phyloP scores from a whole-genome alignment of 1,284 basidiomycete genomes.

The Trametes hirsuta region DNA sequence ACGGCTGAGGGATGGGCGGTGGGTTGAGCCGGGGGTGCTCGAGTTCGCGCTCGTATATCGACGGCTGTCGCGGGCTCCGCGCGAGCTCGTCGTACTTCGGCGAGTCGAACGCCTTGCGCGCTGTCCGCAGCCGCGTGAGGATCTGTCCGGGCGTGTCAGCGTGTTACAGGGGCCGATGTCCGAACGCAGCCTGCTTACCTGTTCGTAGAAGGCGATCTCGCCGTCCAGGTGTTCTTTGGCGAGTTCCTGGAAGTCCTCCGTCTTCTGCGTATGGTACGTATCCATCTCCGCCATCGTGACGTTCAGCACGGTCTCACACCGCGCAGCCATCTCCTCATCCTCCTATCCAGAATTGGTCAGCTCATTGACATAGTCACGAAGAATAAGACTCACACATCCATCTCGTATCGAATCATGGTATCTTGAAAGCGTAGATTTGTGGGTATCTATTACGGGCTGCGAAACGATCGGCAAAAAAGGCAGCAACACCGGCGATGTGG shows the following conservation, averaged over 20 bases:
- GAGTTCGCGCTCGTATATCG: conserved; percentile 75
- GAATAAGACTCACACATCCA: conserved; percentile 40
- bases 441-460: conserved; percentile 72
- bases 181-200: conserved; percentile 42
- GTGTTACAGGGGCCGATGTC: no score
- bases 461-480: not conserved
- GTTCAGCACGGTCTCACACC: conserved; percentile 88
- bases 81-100: conserved; percentile 50
- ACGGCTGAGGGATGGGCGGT: conserved; percentile 65
- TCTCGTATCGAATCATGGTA: conserved; percentile 56
- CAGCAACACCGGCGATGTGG: not conserved
- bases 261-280: conserved; percentile 74
- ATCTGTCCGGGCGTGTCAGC: conserved; percentile 41
- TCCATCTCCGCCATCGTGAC: conserved; percentile 89
- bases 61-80: conserved; percentile 57
- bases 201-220: conserved; percentile 76
- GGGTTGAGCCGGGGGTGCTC: conserved; percentile 54
- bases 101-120: conserved; percentile 55
- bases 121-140: conserved; percentile 54
- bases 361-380: conserved; percentile 1
- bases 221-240: conserved; percentile 73
- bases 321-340: conserved; percentile 66
- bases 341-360: conserved; percentile 38
- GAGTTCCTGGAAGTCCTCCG: conserved; percentile 65
- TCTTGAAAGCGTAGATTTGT: conserved; percentile 64